A percentile compares a stretch with the other conserved stretches of the same genome.
Conservation (phyloP, 768 basidiomycete genomes). For the Lactifluus piperatus region DNA sequence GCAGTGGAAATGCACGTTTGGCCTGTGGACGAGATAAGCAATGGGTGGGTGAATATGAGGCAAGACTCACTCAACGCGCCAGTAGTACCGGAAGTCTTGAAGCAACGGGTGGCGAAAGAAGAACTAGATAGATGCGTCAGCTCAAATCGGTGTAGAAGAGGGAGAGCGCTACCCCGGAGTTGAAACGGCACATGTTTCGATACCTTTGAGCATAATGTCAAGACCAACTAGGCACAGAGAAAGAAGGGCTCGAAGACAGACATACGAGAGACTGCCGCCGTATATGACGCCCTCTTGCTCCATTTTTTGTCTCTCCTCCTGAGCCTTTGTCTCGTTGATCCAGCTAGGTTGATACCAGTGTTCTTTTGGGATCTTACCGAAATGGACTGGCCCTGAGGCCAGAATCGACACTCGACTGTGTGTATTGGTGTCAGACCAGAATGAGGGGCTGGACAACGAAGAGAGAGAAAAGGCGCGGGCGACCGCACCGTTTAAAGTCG, state of each 20-base stretch:
- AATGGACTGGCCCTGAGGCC: slow-evolving; percentile 28
- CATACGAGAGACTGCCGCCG: slow-evolving; percentile 14
- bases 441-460: neutral
- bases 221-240: neutral
- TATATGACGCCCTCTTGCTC: slow-evolving; percentile 15
- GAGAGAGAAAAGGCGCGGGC: neutral
- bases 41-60: neutral
- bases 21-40: slow-evolving; percentile 33
- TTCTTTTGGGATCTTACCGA: slow-evolving; percentile 36
- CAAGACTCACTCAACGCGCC: slow-evolving; percentile 72
- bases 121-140: slow-evolving; percentile 37
- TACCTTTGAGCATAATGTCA: slow-evolving; percentile 24
- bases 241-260: neutral
- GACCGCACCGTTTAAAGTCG: slow-evolving; percentile 60
- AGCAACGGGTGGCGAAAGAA: slow-evolving; percentile 79
- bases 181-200: slow-evolving; percentile 47
- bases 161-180: slow-evolving; percentile 30
- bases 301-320: slow-evolving; percentile 36
- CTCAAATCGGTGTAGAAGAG: neutral
- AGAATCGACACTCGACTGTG: slow-evolving; percentile 26
- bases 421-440: neutral
- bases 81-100: slow-evolving; percentile 75
- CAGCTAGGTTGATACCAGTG: slow-evolving; percentile 44
- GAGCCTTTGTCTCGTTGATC: slow-evolving; percentile 43
- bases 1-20: slow-evolving; percentile 74